phyloP scores from a whole-genome alignment of 768 basidiomycete genomes.

The Pleurotus ostreatus region DNA sequence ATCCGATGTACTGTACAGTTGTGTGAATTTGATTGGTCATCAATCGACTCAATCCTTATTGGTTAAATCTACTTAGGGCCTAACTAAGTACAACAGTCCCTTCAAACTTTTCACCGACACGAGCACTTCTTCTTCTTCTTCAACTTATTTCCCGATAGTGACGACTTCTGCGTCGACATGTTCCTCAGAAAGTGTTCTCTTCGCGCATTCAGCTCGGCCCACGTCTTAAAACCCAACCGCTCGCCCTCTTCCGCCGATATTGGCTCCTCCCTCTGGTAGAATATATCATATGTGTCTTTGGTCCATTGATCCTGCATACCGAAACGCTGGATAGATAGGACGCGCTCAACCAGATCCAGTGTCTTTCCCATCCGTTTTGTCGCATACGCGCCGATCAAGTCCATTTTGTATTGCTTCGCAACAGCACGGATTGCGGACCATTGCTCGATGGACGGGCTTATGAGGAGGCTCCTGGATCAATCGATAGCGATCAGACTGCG shows the following conservation, averaged over 20 bases:
- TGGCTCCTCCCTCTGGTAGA: not conserved
- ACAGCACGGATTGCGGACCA: not conserved
- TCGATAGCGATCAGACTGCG: not conserved
- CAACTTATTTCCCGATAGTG: too few relatives aligned
- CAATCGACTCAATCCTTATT: not conserved
- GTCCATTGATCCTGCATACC: not conserved
- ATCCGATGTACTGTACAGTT: conserved; percentile 5
- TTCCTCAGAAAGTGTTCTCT: not conserved
- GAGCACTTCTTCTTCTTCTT: too few relatives aligned
- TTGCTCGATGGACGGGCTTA: not conserved
- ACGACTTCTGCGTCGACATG: not conserved
- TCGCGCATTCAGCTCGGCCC: not conserved
- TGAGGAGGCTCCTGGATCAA: not conserved
- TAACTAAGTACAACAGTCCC: too few relatives aligned
- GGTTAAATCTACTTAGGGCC: not conserved
- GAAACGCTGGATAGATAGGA: not conserved
- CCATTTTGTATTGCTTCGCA: not conserved
- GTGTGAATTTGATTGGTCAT: not conserved
- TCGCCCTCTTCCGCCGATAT: not conserved
- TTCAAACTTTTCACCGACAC: too few relatives aligned
- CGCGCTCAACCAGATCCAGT: not conserved
- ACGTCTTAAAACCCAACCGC: not conserved
- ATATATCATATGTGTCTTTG: not conserved
- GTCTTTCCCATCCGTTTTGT: not conserved
- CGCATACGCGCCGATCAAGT: not conserved